Evolutionary conservation across 2,329 filamentous ascomycete genomes (phyloP).

Genomic region (Verticillium tricorpus): DNA sequence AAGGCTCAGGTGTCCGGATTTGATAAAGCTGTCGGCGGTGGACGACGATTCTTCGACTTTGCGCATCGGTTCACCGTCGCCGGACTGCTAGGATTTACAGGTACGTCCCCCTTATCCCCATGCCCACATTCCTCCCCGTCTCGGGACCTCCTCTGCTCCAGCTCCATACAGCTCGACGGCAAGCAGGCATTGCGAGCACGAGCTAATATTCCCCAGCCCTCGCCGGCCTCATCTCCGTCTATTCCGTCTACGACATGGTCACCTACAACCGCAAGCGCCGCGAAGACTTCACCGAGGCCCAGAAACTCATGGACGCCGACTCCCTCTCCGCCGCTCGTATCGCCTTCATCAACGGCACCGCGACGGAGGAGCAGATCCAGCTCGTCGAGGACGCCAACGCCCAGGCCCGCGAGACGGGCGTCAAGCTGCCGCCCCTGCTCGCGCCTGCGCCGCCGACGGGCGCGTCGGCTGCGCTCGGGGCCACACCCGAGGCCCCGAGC

Average conservation of each 20-base stretch:
- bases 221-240: conserved; percentile 50
- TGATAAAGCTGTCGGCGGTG: conserved; percentile 43
- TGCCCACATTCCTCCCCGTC: background rate
- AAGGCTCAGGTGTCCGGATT: conserved; percentile 50
- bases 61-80: conserved; percentile 52
- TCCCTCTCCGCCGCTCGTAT: conserved; percentile 52
- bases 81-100: conserved; percentile 51
- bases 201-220: conserved; percentile 33
- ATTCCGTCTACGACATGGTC: conserved; percentile 59
- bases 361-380: conserved; percentile 49
- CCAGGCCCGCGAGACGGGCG: conserved; percentile 38
- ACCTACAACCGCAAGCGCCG: conserved; percentile 56
- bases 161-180: background rate
- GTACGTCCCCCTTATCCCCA: conserved; percentile 28
- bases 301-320: conserved; percentile 49
- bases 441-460: conserved; percentile 30
- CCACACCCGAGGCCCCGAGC: conserved; percentile 10
- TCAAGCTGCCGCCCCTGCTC: conserved; percentile 47
- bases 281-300: conserved; percentile 52
- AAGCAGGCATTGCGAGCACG: background rate
- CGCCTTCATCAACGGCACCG: conserved; percentile 55
- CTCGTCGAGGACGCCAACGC: conserved; percentile 54
- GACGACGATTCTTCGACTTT: conserved; percentile 48
- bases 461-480: conserved; percentile 10
- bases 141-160: background rate